Evolutionary conservation across 306 rosid species (phyloP), one percentile per base, ranked within the genome.

Genomic region (Hippophae tibetana): DNA sequence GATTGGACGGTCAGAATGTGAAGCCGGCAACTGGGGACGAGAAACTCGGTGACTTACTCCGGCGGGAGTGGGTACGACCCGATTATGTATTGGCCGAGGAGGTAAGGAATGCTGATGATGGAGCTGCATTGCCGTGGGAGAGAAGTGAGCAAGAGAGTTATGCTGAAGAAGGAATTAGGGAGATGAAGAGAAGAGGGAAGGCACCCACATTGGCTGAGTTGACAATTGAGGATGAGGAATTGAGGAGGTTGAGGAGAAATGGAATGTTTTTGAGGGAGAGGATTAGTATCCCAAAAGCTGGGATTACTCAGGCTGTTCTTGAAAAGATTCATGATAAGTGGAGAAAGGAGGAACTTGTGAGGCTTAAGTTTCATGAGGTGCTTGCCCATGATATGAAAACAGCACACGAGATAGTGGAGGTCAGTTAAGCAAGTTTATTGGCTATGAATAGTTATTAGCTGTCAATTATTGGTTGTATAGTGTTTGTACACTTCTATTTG

Each of bases 321-420:
- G 82, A 86, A 56, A 88, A 82, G 67, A 86, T 93, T 79, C 97
- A 93, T 46, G 76, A 62, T 10, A 79, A 60, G 0, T 93, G 99
- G 99, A 83, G 81, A 65, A 80, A 69, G 79, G 81, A 79, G 71
- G 97, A 88, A 74, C 18, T 93, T 56, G 97, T 82, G 7, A 77
- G 85, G 78, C 99, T 93, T 64, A 93, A 93, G 76, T 93, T 93
- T 68, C 89, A 93, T 60, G 95, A 93, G 69, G 74, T 66, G 11
- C 93, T 93, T 46, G 90, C 95, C 1, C 76, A 74, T 13, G 90
- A 92, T 67, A 93, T 88, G 94, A 93, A 86, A 76, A 76, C 90
- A 2, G 99, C 90, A 14, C 97, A 83, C 44, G 83, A 80, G 65
- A 85, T 88, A 42, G 95, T 92, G 10, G 88, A 88, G 97, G 97